Evolutionary conservation across 169 alveolate genomes (phyloP).

Genomic region (Cryptosporidium andersoni): DNA sequence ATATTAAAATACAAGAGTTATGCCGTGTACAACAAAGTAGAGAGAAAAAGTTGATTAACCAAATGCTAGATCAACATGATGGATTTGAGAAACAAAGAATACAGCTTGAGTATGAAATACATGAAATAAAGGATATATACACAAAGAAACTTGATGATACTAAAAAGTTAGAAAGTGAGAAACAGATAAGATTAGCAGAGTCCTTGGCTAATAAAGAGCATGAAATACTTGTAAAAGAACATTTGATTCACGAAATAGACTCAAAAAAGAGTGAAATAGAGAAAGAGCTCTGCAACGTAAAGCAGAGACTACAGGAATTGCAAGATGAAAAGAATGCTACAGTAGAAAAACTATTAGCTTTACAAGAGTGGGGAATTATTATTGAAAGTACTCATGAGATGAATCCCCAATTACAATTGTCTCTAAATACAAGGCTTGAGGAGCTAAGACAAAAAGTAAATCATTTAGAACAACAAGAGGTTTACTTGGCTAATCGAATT

Average conservation of each 20-base stretch:
- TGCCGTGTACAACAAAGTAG: conserved; percentile 63
- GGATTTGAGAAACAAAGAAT: conserved; percentile 67
- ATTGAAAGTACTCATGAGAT: conserved; percentile 43
- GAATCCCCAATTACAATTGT: conserved; percentile 35
- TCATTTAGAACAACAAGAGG: conserved; percentile 30
- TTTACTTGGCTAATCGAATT: not conserved
- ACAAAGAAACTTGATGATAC: conserved; percentile 53
- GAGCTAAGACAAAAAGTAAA: conserved; percentile 43
- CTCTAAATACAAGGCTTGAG: conserved; percentile 17
- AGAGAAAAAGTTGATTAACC: conserved; percentile 45
- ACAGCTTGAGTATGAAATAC: conserved; percentile 59
- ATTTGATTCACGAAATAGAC: conserved; percentile 56
- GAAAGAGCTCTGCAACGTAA: conserved; percentile 11
- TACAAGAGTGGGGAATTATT: conserved; percentile 57
- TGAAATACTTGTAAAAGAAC: conserved; percentile 49
- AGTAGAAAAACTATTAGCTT: conserved; percentile 38
- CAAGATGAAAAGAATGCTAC: conserved; percentile 46
- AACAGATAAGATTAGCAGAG: conserved; percentile 61
- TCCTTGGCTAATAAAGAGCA: conserved; percentile 66
- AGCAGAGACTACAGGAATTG: conserved; percentile 15
- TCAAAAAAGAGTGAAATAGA: conserved; percentile 39
- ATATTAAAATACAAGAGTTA: conserved; percentile 48
- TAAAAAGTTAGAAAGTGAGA: conserved; percentile 45
- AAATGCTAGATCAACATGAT: conserved; percentile 68
- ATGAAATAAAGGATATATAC: conserved; percentile 12